Base-by-base conservation (phyloP, 2,329 filamentous ascomycete genomes). In the Neobulgaria alba region DNA sequence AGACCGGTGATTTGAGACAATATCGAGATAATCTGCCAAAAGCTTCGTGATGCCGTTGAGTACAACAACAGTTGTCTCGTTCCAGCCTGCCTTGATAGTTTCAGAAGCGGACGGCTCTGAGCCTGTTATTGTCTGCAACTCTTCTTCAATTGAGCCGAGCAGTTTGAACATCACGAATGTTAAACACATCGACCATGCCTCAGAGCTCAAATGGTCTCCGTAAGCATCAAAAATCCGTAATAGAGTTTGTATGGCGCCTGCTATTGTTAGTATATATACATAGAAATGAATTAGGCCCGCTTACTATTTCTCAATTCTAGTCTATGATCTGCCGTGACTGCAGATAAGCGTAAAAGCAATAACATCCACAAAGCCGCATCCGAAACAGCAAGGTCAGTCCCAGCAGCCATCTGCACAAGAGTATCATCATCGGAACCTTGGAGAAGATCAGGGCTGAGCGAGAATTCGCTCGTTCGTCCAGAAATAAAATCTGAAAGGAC, bases 221-320 rank as follows among this genome's bases (percentile, higher is more conserved):
- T 93, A 93, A 1, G 86, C 88, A 59, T 95, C 88, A 48, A 96
- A 88, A 15, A 96, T 95, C 33, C 88, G 77, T 41, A 95, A 72
- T 3, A 96, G 67, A 0, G 90, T 95, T 60, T 95, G 90, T 16
- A 95, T 85, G 1, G 89, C 87, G 46, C 77, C 77, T 71, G 14
- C 29, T 8, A 29, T 14, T 31, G 29, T 42, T 12, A 42, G 35
- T 10, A 38, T 26, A 26, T 12, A 15, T 18, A 19, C 10, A 16
- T 16, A 8, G 7, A 14, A 14, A 18, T 21, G 14, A 9, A 29
- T 23, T 3, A 21, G 7, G 10, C 9, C 2, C 1, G 4, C 67
- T 50, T 60, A 67, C 85, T 88, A 53, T 90, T 90, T 32, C 86
- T 74, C 32, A 92, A 69, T 57, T 94, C 87, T 2, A 84, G 66